Base-by-base conservation (phyloP, 352 stramenopile genomes). In the Plasmopara muralis region DNA sequence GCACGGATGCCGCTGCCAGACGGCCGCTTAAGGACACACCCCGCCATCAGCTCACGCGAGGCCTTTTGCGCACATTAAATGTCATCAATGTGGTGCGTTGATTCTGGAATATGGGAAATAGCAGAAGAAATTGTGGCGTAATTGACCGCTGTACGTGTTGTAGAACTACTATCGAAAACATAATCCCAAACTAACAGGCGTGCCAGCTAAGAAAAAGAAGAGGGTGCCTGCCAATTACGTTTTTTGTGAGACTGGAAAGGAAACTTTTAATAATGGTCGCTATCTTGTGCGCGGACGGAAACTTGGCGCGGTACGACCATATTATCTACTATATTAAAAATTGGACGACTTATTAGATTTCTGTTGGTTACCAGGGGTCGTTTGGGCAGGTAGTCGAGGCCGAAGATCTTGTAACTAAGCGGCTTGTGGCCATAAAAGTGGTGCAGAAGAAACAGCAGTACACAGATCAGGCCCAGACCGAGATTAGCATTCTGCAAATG, bases 361-460 rank as follows among this genome's bases (percentile, higher is more conserved):
- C 53, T 25, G 46, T 4, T 46, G 31, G 2, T 14, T 14, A 31
- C 13, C 42, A 90, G 82, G 85, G 85, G 12, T 88, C 85, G 5
- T 95, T 94, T 53, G 85, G 85, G 16, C 75, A 89, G 55, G 85
- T 95, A 8, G 68, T 91, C 37, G 75, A 91, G 55, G 83, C 74
- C 8, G n/a, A 78, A 6, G 85, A 95, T 57, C 72, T 77, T 8
- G 48, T 82, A 53, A 95, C 79, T 1, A 68, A 87, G 4, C 53
- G 77, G 39, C 65, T 96, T n/a, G 95, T 99, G n/a, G 95, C 95
- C 8, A 97, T 98, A 62, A 99, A 99, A 74, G 98, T 99, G 54
- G 97, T 99, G 48, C 98, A 99, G 77, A 98, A 93, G 64, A 97
- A 98, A 57, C 96, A 96, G 60, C 88, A 95, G 43, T 99, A 99